Evolutionary conservation across 2,329 filamentous ascomycete genomes (phyloP).

Genomic region (Botrytis pseudocinerea): DNA sequence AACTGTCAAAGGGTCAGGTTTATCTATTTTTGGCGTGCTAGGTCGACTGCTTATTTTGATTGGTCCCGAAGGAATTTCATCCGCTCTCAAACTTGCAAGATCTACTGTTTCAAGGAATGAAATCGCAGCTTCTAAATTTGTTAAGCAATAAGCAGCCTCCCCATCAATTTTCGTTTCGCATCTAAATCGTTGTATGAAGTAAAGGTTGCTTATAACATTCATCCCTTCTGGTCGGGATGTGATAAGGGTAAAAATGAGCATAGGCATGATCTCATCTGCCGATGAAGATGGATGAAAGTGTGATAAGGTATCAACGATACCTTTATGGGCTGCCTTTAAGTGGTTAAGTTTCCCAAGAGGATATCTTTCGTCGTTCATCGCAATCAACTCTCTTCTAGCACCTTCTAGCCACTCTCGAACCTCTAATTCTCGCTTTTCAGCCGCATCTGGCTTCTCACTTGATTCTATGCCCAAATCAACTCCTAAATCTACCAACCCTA

Average conservation of each 20-base stretch:
- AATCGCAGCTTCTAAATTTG: conserved; percentile 92
- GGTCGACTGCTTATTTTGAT: conserved; percentile 55
- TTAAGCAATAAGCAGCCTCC: conserved; percentile 93
- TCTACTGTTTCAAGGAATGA: conserved; percentile 96
- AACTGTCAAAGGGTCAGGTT: conserved; percentile 35
- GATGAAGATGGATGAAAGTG: conserved; percentile 77
- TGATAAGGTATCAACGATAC: conserved; percentile 82
- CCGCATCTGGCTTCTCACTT: conserved; percentile 56
- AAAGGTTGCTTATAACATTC: conserved; percentile 89
- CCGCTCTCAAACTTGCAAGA: conserved; percentile 79
- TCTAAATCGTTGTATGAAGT: conserved; percentile 90
- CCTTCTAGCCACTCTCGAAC: conserved; percentile 71
- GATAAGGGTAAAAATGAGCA: conserved; percentile 93
- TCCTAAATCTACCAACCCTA: conserved; percentile 81
- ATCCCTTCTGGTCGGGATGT: conserved; percentile 83
- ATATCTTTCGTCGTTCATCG: conserved; percentile 85
- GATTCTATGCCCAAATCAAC: conserved; percentile 66
- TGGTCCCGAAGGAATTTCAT: conserved; percentile 71
- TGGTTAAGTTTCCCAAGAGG: conserved; percentile 89
- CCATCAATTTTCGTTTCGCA: conserved; percentile 84
- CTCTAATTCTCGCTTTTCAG: conserved; percentile 62
- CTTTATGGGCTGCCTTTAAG: conserved; percentile 85
- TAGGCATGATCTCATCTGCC: conserved; percentile 94
- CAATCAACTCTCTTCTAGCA: conserved; percentile 69
- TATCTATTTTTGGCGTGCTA: conserved; percentile 47